These are phyloP conservation scores for Juncus effusus DNA, from an alignment of 176 grass and related monocot species.

Conservation along the genomic window DNA sequence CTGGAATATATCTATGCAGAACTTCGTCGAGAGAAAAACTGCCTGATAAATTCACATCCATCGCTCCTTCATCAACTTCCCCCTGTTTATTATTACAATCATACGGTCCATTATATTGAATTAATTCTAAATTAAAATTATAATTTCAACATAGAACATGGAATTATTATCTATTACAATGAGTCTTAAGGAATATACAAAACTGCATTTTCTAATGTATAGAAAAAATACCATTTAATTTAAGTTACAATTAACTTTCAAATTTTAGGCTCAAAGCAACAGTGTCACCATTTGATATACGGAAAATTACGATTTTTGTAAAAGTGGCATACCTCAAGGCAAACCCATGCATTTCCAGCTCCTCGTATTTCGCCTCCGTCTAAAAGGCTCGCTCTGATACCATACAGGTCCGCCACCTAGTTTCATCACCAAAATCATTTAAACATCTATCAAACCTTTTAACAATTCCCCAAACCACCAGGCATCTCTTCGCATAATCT, in stretches of 20 bases:
- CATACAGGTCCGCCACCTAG: conserved; percentile 96
- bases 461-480: background rate
- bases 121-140: too few species aligned
- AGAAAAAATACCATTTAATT: too few species aligned
- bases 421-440: background rate
- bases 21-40: conserved; percentile 93
- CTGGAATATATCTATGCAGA: conserved; percentile 68
- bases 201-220: too few species aligned
- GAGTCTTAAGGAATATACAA: too few species aligned
- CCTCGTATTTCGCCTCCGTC: conserved; percentile 98
- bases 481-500: too few species aligned
- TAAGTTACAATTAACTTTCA: too few species aligned
- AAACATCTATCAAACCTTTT: background rate
- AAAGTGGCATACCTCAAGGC: conserved; percentile 70
- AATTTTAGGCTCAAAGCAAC: too few species aligned
- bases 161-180: too few species aligned
- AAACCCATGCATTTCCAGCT: conserved; percentile 96
- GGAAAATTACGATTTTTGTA: background rate
- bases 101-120: too few species aligned
- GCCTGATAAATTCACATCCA: conserved; percentile 98
- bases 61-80: conserved; percentile 79
- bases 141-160: too few species aligned
- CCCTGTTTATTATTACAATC: conserved; percentile 33
- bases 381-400: conserved; percentile 93
- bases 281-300: too few species aligned